Evolutionary conservation across 805 yeast genomes (phyloP).

Genomic region (Saccharomycopsis malanga): DNA sequence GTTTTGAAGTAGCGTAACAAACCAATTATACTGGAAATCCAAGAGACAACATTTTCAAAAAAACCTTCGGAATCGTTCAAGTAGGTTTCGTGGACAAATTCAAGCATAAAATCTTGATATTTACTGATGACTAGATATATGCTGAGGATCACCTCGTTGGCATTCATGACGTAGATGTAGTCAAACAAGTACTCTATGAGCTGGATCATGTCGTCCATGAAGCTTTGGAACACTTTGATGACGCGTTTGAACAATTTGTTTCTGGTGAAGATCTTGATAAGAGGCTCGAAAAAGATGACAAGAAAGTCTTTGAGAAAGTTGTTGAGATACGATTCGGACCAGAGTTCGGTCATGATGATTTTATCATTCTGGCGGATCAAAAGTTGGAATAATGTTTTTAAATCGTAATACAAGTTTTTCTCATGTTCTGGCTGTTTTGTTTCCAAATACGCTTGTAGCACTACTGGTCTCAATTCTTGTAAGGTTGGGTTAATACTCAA

Average conservation of each 20-base stretch:
- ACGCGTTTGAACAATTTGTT: slow-evolving; percentile 60
- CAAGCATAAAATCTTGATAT: slow-evolving; percentile 67
- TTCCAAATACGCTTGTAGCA: slow-evolving; percentile 1
- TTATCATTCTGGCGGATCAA: slow-evolving; percentile 55
- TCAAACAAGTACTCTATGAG: slow-evolving; percentile 46
- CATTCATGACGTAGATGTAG: slow-evolving; percentile 42
- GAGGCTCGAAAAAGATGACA: slow-evolving; percentile 65
- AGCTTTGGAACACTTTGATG: slow-evolving; percentile 53
- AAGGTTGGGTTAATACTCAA: slow-evolving; percentile 4
- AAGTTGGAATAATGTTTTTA: slow-evolving; percentile 15
- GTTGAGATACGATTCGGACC: slow-evolving; percentile 84
- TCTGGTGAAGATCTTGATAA: slow-evolving; percentile 54
- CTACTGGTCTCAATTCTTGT: not conserved
- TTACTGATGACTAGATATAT: slow-evolving; percentile 59
- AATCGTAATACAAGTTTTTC: slow-evolving; percentile 9
- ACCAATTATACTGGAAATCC: slow-evolving; percentile 64
- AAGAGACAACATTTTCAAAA: slow-evolving; percentile 61
- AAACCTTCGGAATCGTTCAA: slow-evolving; percentile 63
- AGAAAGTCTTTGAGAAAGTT: slow-evolving; percentile 65
- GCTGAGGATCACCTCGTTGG: slow-evolving; percentile 59
- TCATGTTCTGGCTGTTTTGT: not conserved
- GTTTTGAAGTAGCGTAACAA: slow-evolving; percentile 56
- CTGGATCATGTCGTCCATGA: slow-evolving; percentile 58
- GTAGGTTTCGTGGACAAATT: slow-evolving; percentile 77
- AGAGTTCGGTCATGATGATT: slow-evolving; percentile 61